Evolutionary conservation across 2,329 filamentous ascomycete species (phyloP).

Genomic region (Dothidotthia symphoricarpi): DNA sequence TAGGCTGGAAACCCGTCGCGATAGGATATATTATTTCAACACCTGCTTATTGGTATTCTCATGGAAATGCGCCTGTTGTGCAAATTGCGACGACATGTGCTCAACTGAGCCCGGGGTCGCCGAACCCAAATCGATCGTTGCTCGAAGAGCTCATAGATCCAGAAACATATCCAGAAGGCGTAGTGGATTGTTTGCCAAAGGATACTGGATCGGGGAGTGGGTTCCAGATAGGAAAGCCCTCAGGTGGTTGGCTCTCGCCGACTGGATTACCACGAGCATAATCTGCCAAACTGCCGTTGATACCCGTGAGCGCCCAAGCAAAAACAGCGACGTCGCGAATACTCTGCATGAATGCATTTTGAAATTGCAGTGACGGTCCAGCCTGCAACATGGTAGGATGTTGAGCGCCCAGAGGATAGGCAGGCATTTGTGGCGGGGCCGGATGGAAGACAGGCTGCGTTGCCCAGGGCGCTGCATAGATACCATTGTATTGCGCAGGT

Average conservation of each 20-base stretch:
- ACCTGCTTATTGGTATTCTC: constrained; percentile 2
- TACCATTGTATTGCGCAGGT: constrained; percentile 46
- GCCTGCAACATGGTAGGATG: constrained; percentile 48
- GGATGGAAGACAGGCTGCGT: constrained; percentile 59
- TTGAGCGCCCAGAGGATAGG: constrained; percentile 36
- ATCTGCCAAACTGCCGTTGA: constrained; percentile 70
- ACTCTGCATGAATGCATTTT: constrained; percentile 68
- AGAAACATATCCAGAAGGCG: constrained; percentile 38
- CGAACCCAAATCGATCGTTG: constrained; percentile 37
- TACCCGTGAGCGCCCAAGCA: constrained; percentile 77
- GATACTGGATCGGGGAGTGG: constrained; percentile 20
- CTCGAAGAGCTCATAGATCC: constrained; percentile 34
- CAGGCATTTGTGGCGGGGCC: constrained; percentile 39
- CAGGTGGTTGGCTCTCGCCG: constrained; percentile 62
- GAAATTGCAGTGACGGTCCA: constrained; percentile 44
- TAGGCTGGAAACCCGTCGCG: not conserved
- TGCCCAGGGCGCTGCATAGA: constrained; percentile 81
- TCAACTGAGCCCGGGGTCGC: constrained; percentile 37
- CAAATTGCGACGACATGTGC: not conserved
- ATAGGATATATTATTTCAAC: constrained; percentile 5
- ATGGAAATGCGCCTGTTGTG: too few species aligned
- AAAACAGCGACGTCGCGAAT: constrained; percentile 87
- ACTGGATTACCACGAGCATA: constrained; percentile 62
- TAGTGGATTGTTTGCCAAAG: constrained; percentile 23
- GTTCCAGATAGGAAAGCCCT: constrained; percentile 61